Conservation (phyloP, 164 flowering plant species). For the Sedum album region DNA sequence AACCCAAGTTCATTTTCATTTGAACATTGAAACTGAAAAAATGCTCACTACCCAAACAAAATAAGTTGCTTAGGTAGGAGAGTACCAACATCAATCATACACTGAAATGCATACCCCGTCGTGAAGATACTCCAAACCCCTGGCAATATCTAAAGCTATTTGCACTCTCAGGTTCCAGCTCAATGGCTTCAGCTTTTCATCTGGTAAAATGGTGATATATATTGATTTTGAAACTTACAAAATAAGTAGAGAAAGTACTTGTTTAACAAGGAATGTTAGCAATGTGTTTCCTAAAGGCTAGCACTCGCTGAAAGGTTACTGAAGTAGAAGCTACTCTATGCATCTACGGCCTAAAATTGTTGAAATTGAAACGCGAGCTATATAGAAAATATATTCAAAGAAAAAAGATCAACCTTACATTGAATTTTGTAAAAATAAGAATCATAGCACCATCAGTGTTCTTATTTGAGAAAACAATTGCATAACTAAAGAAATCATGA, state of each 20-base stretch:
- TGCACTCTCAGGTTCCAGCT: slow-evolving; percentile 75
- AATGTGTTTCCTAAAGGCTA: neutral
- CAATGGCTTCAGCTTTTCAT: slow-evolving; percentile 45
- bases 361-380: no score
- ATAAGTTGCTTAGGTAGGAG: neutral
- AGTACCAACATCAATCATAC: slow-evolving; percentile 9
- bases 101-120: slow-evolving; percentile 55
- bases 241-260: neutral
- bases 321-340: neutral
- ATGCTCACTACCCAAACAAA: no score
- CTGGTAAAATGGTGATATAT: slow-evolving; percentile 37
- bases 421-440: no score
- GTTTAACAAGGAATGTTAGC: neutral
- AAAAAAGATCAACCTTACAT: slow-evolving; percentile 26
- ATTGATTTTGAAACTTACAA: neutral
- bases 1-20: neutral
- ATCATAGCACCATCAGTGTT: no score
- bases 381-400: no score
- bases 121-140: slow-evolving; percentile 98
- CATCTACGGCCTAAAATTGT: neutral
- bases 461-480: no score
- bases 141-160: slow-evolving; percentile 87
- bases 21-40: neutral
- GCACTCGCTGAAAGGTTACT: neutral
- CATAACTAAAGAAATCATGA: no score